Percentiles rank a stretch among this genome's conserved stretches.
Conservation (phyloP, 345 rosid species). For the Salix suchowensis region DNA sequence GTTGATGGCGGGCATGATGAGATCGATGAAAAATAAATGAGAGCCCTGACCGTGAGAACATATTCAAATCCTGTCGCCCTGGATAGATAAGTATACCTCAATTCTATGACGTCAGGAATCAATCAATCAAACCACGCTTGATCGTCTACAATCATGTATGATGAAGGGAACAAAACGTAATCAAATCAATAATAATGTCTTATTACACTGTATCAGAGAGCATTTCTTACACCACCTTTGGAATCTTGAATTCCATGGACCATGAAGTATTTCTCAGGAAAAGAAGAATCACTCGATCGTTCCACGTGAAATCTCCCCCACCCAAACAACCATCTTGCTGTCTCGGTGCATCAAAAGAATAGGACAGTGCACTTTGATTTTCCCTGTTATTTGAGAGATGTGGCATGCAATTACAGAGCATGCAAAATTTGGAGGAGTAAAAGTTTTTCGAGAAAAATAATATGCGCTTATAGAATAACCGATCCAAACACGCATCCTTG, state of each 20-base stretch:
- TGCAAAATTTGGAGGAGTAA: neutral
- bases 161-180: neutral
- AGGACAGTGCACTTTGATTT: neutral
- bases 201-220: no score
- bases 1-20: no score
- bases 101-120: no score
- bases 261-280: neutral
- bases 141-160: neutral
- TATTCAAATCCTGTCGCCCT: neutral
- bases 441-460: neutral
- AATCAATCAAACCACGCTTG: no score
- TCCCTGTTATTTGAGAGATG: neutral
- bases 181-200: neutral
- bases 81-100: neutral
- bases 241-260: neutral
- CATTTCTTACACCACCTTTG: no score
- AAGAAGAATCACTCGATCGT: neutral
- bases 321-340: neutral
- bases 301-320: neutral
- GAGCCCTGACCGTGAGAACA: neutral
- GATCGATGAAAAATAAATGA: no score
- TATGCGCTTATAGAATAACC: neutral
- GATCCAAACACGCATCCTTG: neutral
- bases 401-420: constrained; percentile 7
- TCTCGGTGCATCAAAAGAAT: neutral